phyloP scores from a whole-genome alignment of 1,139 yeast genomes.

The Arxiozyma heterogenica region DNA sequence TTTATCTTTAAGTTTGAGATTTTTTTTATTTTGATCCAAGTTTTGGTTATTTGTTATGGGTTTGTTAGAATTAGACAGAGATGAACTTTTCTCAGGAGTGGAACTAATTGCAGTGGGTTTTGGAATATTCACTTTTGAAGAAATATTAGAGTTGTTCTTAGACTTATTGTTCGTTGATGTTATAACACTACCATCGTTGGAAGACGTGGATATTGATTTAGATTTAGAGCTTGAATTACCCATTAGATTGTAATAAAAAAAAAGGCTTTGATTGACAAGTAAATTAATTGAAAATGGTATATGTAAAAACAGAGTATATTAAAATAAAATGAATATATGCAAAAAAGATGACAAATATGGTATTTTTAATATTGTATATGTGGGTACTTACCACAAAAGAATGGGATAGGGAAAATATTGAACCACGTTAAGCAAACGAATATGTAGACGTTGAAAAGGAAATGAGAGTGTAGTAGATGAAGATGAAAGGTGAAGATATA shows the following conservation, averaged over 20 bases:
- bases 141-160: neutral
- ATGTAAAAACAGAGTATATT: neutral
- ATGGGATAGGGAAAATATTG: neutral
- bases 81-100: neutral
- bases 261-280: neutral
- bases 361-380: too few species aligned
- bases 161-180: neutral
- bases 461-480: neutral
- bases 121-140: neutral
- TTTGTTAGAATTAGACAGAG: neutral
- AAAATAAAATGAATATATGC: neutral
- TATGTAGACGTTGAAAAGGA: neutral
- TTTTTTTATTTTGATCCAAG: neutral
- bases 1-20: neutral
- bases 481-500: neutral
- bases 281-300: neutral
- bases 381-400: neutral
- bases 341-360: neutral
- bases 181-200: neutral
- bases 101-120: neutral
- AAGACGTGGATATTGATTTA: slow-evolving; percentile 12
- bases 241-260: slow-evolving; percentile 10
- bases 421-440: neutral
- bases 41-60: neutral
- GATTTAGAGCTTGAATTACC: slow-evolving; percentile 29